Base-by-base conservation (phyloP, 257 asterid genomes). In the Gentiana straminea region DNA sequence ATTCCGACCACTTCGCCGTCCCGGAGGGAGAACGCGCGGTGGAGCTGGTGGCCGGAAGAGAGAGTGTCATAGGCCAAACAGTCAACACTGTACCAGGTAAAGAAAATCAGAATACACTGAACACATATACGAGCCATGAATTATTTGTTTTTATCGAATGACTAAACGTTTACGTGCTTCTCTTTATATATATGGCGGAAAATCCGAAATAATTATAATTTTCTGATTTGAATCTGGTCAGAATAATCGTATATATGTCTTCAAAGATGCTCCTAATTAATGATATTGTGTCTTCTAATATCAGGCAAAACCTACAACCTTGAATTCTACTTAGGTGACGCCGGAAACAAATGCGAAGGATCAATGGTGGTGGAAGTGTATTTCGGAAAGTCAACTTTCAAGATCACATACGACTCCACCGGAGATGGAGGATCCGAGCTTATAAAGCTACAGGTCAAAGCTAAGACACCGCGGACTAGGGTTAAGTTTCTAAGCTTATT, bases 31-130 rank as follows among this genome's bases (percentile, higher is more conserved):
- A 39, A 52, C 37, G 68, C 65, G 4, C 68, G 38, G 52, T 60
- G 34, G 74, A 69, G 32, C 65, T 69, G 6, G 62, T 63, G 2
- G 70, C 65, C 1, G 74, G 74, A n/a, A 60, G 71, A 36, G 75
- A 70, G 51, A 65, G 71, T 24, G 24, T 24, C 24, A 24, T 24
- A 24, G 24, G 24, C 24, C 24, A 24, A 24, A 24, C 24, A 24
- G 24, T 24, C 24, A 24, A 24, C 35, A 60, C 71, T 0, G 49
- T 50, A 12, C 60, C 65, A 3, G 65, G 38, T 15, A 38, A 65
- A 66, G 48, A 61, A 62, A 35, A 63, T 70, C 8, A 52, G 24
- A 24, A 24, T 24, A 24, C 24, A 24, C 24, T 24, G 24, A 24
- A 24, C 24, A 24, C 24, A 24, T 24, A 24, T 24, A 24, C 24